Evolutionary conservation across 2,329 filamentous ascomycete species (phyloP).

Genomic region (Sarocladium oryzae): DNA sequence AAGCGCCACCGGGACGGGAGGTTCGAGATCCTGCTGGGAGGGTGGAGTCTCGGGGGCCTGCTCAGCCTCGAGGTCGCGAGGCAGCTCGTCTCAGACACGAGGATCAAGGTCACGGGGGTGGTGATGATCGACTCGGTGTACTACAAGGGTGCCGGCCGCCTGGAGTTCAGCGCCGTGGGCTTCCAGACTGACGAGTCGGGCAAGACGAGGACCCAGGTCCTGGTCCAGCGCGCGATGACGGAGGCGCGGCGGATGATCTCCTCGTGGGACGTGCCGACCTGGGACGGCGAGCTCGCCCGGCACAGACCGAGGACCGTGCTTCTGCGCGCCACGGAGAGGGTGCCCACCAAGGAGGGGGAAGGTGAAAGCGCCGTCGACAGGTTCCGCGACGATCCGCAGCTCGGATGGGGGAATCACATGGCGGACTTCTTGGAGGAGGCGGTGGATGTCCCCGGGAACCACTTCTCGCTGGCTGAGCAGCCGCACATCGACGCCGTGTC

Average conservation of each 20-base stretch:
- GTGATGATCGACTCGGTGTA: constrained; percentile 47
- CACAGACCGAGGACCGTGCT: constrained; percentile 36
- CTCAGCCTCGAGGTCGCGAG: constrained; percentile 44
- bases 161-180: constrained; percentile 11
- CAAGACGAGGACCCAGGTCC: constrained; percentile 27
- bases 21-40: constrained; percentile 41
- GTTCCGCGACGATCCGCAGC: constrained; percentile 30
- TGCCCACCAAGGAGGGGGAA: constrained; percentile 24
- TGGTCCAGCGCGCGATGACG: constrained; percentile 32
- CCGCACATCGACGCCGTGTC: constrained; percentile 22
- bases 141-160: constrained; percentile 17
- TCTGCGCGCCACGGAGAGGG: constrained; percentile 35
- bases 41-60: constrained; percentile 50
- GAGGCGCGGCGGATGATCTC: constrained; percentile 34
- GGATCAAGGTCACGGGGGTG: constrained; percentile 39
- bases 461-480: constrained; percentile 40
- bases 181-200: constrained; percentile 18
- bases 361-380: constrained; percentile 33
- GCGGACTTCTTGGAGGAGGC: constrained; percentile 36
- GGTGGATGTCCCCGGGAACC: constrained; percentile 44
- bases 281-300: constrained; percentile 21
- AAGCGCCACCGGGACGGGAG: constrained; percentile 20
- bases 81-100: constrained; percentile 29
- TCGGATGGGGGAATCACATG: constrained; percentile 46
- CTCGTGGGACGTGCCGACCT: constrained; percentile 34